Conservation (phyloP, 352 stramenopile species). For the Peronospora belbahrii region DNA sequence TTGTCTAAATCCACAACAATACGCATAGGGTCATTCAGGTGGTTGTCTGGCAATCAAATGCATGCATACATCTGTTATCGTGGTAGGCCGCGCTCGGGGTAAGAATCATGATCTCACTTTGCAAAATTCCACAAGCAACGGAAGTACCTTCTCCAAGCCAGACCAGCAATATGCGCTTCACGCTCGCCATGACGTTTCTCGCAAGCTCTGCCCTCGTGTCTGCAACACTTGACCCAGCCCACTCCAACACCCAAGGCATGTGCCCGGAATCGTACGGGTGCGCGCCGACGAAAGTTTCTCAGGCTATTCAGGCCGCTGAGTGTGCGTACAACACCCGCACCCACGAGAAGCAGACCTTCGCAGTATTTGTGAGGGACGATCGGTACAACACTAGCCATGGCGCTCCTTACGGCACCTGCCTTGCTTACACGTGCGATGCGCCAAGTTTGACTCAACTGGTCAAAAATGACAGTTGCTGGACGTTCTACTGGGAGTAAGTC, state of each 20-base stretch:
- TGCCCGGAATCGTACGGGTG: conserved; percentile 21
- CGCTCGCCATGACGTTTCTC: conserved; percentile 12
- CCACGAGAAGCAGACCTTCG: conserved; percentile 23
- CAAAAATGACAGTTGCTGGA: conserved; percentile 22
- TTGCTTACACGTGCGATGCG: conserved; percentile 22
- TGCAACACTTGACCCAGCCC: conserved; percentile 19
- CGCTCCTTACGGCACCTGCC: conserved; percentile 25
- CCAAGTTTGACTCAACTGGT: conserved; percentile 9
- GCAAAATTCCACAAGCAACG: no score
- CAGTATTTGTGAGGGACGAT: conserved; percentile 25
- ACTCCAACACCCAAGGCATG: conserved; percentile 17
- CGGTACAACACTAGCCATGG: conserved; percentile 29
- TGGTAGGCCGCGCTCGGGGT: no score
- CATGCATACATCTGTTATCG: no score
- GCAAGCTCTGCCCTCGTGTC: conserved; percentile 18
- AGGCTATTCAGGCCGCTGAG: conserved; percentile 30
- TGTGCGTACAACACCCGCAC: conserved; percentile 35
- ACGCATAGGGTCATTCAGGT: no score
- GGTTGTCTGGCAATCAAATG: no score
- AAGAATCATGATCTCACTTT: no score
- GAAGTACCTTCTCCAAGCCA: neutral
- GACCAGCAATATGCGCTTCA: conserved; percentile 15
- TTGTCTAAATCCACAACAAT: no score
- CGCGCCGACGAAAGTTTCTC: conserved; percentile 10
- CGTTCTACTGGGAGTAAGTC: conserved; percentile 34